phyloP scores from a whole-genome alignment of 129 eudicot species.

The Arctium lappa region DNA sequence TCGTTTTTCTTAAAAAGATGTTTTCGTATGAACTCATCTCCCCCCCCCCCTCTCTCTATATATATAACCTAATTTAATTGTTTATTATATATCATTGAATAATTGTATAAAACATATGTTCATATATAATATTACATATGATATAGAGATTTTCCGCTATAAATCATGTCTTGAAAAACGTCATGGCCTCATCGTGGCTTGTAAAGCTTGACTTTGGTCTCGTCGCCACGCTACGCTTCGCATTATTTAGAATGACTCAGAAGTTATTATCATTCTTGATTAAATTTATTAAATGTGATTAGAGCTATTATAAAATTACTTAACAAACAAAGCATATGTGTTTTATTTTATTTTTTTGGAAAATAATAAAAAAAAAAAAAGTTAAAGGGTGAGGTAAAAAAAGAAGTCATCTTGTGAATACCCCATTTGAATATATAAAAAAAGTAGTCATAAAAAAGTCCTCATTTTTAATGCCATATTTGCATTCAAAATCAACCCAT shows the following conservation, averaged over 20 bases:
- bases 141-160: too few species aligned
- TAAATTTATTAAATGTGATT: background rate
- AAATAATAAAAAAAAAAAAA: slow-evolving; percentile 11
- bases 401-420: slow-evolving; percentile 32
- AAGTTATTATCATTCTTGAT: background rate
- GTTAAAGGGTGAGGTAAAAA: slow-evolving; percentile 41
- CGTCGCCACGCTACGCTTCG: too few species aligned
- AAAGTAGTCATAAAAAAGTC: slow-evolving; percentile 29
- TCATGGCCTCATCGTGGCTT: too few species aligned
- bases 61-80: too few species aligned
- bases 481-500: slow-evolving; percentile 36
- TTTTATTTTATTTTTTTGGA: background rate
- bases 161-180: too few species aligned
- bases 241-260: background rate
- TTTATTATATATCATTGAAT: too few species aligned
- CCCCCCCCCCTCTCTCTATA: too few species aligned
- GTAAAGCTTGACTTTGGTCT: too few species aligned
- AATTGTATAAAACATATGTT: too few species aligned
- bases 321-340: background rate
- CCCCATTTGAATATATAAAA: slow-evolving; percentile 19
- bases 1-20: too few species aligned
- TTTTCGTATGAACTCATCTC: too few species aligned
- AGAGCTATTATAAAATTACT: background rate
- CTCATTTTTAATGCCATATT: slow-evolving; percentile 16
- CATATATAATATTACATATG: too few species aligned